These are phyloP conservation scores for Dujonia santamariae DNA, from an alignment of 1,139 yeast genomes.

Conservation along the genomic window DNA sequence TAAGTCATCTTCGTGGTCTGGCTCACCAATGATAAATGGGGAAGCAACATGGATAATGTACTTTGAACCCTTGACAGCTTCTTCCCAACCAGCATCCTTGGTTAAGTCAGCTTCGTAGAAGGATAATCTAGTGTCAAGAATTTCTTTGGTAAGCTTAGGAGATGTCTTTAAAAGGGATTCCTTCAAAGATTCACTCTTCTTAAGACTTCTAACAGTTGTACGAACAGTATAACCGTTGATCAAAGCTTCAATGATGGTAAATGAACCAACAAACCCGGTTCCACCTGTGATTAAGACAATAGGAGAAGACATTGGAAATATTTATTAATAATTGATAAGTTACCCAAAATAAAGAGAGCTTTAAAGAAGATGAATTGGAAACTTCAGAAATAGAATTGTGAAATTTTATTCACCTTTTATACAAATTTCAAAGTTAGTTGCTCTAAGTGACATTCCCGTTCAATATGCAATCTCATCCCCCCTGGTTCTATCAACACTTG, in stretches of 20 bases:
- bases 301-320: slow-evolving; percentile 1
- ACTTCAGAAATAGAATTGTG: too few relatives aligned
- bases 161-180: slow-evolving; percentile 4
- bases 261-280: slow-evolving; percentile 12
- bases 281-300: slow-evolving; percentile 13
- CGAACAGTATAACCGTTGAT: slow-evolving; percentile 10
- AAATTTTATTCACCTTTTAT: background rate
- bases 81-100: slow-evolving; percentile 14
- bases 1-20: slow-evolving; percentile 10
- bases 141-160: slow-evolving; percentile 5
- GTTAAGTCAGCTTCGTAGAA: slow-evolving; percentile 13
- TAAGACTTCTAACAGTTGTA: slow-evolving; percentile 9
- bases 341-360: background rate
- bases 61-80: slow-evolving; percentile 13
- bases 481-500: background rate
- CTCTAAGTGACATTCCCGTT: background rate
- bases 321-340: background rate
- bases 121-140: slow-evolving; percentile 4
- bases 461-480: background rate
- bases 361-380: too few relatives aligned
- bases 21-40: slow-evolving; percentile 9
- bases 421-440: background rate
- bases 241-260: slow-evolving; percentile 7
- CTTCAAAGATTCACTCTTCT: slow-evolving; percentile 5
- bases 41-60: slow-evolving; percentile 15